Percentiles rank a stretch among this genome's conserved stretches.
These are phyloP conservation scores for Populus euphratica DNA, from an alignment of 345 rosid species.

Conservation along the genomic window DNA sequence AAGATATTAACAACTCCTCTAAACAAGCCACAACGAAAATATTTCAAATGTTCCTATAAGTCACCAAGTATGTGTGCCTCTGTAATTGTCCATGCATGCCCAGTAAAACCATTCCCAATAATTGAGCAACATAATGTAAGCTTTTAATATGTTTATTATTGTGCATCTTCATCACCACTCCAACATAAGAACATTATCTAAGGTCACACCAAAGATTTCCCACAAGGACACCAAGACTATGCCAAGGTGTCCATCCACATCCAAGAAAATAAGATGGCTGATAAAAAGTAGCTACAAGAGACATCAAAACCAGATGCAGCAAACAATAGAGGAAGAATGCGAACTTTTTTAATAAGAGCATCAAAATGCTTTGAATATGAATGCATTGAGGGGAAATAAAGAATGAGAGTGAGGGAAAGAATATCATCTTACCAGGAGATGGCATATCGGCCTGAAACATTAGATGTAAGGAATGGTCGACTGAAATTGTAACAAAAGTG, in stretches of 20 bases:
- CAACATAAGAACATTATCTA: not conserved
- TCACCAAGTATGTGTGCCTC: not conserved
- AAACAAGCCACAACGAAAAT: not conserved
- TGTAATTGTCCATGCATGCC: not conserved
- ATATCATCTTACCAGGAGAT: slow-evolving; percentile 59
- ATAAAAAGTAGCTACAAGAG: not conserved
- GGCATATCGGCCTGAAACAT: slow-evolving; percentile 73
- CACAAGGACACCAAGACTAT: not conserved
- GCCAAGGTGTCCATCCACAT: not conserved
- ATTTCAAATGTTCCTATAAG: not conserved
- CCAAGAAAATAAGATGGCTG: not conserved
- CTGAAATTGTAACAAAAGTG: slow-evolving; percentile 73
- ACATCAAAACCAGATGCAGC: not conserved
- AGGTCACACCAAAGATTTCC: not conserved
- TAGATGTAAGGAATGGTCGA: slow-evolving; percentile 79
- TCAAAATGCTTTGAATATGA: not conserved
- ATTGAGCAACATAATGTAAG: no score
- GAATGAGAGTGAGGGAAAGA: slow-evolving; percentile 5
- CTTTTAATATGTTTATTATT: not conserved
- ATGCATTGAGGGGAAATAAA: not conserved
- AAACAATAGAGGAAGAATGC: not conserved
- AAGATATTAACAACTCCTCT: not conserved
- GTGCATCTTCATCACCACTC: not conserved
- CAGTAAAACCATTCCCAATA: not conserved
- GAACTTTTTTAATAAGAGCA: not conserved